Percentiles rank a stretch among this genome's conserved stretches.
phyloP scores from a whole-genome alignment of 2,329 filamentous ascomycete genomes.

The Geosmithia putterillii region DNA sequence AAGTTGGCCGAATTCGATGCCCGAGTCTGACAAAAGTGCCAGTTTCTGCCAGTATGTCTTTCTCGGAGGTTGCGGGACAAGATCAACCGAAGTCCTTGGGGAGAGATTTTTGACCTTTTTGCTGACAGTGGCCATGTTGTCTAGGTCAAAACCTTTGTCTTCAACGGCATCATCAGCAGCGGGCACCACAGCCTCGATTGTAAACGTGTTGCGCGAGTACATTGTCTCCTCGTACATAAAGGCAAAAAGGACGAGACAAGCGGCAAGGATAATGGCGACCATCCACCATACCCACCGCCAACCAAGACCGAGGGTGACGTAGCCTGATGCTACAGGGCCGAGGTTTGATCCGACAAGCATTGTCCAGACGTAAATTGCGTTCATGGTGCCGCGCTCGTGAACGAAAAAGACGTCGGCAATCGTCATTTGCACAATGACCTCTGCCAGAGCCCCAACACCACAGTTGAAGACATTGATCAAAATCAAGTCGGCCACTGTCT shows the following conservation, averaged over 20 bases:
- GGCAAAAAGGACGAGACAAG: slow-evolving; percentile 21
- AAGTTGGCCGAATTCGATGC: too few relatives aligned
- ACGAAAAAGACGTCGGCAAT: slow-evolving; percentile 35
- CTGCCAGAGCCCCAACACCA: slow-evolving; percentile 13
- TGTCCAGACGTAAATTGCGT: slow-evolving; percentile 27
- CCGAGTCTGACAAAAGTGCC: too few relatives aligned
- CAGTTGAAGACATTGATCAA: slow-evolving; percentile 7
- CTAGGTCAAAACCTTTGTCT: too few relatives aligned
- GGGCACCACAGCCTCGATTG: background rate
- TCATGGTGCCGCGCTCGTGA: slow-evolving; percentile 32
- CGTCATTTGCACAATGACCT: slow-evolving; percentile 32
- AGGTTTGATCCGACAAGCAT: slow-evolving; percentile 14
- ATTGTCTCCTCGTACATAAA: slow-evolving; percentile 28
- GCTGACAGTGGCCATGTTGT: background rate
- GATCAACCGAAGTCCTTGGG: background rate
- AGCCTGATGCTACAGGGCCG: slow-evolving; percentile 24
- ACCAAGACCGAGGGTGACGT: slow-evolving; percentile 15
- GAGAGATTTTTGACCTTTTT: background rate
- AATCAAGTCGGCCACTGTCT: background rate
- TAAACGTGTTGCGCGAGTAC: background rate
- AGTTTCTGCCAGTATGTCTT: slow-evolving; percentile 31
- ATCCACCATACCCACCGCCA: slow-evolving; percentile 41
- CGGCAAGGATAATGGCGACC: slow-evolving; percentile 24
- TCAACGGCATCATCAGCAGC: too few relatives aligned
- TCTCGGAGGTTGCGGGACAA: slow-evolving; percentile 6